A percentile compares a stretch with the other conserved stretches of the same genome.
Evolutionary conservation across 441 rosid genomes (phyloP).

Genomic region (Corymbia calophylla): DNA sequence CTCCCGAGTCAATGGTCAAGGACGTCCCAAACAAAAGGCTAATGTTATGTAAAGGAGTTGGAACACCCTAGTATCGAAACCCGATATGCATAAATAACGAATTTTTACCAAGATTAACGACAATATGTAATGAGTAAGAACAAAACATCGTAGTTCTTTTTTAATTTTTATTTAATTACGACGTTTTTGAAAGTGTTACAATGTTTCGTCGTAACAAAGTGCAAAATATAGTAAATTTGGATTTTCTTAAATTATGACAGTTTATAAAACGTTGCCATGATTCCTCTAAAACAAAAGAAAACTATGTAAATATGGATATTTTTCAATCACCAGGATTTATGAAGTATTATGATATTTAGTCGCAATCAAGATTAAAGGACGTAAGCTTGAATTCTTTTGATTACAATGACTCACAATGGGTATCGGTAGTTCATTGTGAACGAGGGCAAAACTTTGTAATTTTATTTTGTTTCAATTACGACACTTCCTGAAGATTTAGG

Average conservation of each 20-base stretch:
- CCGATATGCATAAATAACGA: background rate
- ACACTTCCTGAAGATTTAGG: background rate
- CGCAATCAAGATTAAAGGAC: background rate
- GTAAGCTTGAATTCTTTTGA: background rate
- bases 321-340: background rate
- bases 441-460: background rate
- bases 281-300: background rate
- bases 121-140: background rate
- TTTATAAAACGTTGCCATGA: background rate
- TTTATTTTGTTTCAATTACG: background rate
- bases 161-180: background rate
- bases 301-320: background rate
- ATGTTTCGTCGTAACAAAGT: background rate
- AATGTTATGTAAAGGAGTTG: background rate
- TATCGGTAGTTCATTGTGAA: background rate
- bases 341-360: background rate
- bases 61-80: background rate
- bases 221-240: background rate
- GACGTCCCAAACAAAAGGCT: background rate
- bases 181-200: background rate
- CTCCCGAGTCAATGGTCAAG: background rate
- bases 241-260: background rate
- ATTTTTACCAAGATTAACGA: background rate
- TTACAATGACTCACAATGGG: background rate
- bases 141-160: background rate